phyloP scores from a whole-genome alignment of 306 rosid genomes.

The Rubus parviflorus region DNA sequence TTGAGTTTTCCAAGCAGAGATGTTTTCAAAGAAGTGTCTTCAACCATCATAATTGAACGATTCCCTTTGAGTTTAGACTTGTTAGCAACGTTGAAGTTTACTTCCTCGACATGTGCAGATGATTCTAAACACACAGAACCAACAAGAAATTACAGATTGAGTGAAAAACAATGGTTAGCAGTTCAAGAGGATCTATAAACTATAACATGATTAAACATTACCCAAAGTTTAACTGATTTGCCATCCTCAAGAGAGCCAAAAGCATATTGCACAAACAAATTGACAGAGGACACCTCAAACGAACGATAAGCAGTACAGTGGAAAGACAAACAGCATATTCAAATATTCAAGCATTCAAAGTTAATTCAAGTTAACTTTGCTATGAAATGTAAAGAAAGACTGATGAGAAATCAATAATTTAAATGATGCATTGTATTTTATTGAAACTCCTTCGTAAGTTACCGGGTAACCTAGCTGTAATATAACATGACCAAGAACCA shows the following conservation, averaged over 20 bases:
- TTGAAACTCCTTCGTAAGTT: background rate
- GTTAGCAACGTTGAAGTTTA: constrained; percentile 34
- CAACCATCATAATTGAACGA: constrained; percentile 40
- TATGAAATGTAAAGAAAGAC: background rate
- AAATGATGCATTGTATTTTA: background rate
- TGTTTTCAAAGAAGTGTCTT: constrained; percentile 35
- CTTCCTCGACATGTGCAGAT: constrained; percentile 53
- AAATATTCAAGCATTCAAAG: background rate
- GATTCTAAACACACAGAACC: constrained; percentile 51
- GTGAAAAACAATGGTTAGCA: constrained; percentile 16
- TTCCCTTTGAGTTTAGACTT: constrained; percentile 53
- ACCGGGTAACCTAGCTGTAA: background rate
- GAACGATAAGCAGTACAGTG: constrained; percentile 1
- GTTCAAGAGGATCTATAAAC: background rate
- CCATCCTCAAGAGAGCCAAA: background rate
- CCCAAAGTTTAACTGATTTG: background rate
- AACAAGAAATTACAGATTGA: constrained; percentile 23
- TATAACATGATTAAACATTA: background rate
- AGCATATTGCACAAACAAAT: background rate
- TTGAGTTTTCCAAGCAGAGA: constrained; percentile 43
- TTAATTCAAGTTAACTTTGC: background rate
- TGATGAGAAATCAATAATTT: background rate
- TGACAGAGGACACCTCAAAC: background rate
- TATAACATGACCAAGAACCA: background rate
- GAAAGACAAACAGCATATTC: background rate